Conservation (phyloP, 2,329 filamentous ascomycete species). For the Colletotrichum tabaci region DNA sequence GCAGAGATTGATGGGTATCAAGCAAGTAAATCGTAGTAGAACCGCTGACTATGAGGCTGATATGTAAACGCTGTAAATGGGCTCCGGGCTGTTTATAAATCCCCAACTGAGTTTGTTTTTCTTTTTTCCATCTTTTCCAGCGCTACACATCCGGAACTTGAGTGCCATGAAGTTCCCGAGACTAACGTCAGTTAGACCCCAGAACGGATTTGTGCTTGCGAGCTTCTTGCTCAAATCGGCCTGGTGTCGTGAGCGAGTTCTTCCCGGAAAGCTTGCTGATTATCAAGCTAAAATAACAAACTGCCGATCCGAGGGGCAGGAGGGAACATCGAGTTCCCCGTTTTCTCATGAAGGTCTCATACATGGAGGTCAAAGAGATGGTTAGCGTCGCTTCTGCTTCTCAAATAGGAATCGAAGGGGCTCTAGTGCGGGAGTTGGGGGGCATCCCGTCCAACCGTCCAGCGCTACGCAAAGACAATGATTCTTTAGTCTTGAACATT, state of each 20-base stretch:
- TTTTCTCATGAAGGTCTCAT: background rate
- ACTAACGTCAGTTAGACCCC: background rate
- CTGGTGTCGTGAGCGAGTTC: background rate
- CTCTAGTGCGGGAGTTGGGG: constrained; percentile 7
- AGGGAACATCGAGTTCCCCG: too few species aligned
- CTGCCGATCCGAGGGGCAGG: background rate
- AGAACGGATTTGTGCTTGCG: background rate
- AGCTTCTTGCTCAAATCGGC: background rate
- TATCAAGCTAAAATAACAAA: background rate
- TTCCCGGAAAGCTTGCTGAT: background rate
- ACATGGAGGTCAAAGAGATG: constrained; percentile 6
- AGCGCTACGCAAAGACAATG: background rate
- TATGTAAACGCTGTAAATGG: background rate
- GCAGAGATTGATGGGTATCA: background rate
- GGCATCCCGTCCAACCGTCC: constrained; percentile 1
- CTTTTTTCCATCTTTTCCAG: background rate
- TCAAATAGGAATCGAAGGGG: constrained; percentile 2
- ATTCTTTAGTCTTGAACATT: background rate
- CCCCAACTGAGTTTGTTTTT: too few species aligned
- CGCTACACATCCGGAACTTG: background rate
- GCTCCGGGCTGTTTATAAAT: constrained; percentile 21
- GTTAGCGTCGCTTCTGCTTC: constrained; percentile 8
- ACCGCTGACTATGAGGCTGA: background rate
- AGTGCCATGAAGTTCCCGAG: constrained; percentile 1
- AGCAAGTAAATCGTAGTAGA: constrained; percentile 5